Percentiles rank a stretch among this genome's conserved stretches.
phyloP scores from a whole-genome alignment of 148 eudicot genomes.

The Rhododendron molle region DNA sequence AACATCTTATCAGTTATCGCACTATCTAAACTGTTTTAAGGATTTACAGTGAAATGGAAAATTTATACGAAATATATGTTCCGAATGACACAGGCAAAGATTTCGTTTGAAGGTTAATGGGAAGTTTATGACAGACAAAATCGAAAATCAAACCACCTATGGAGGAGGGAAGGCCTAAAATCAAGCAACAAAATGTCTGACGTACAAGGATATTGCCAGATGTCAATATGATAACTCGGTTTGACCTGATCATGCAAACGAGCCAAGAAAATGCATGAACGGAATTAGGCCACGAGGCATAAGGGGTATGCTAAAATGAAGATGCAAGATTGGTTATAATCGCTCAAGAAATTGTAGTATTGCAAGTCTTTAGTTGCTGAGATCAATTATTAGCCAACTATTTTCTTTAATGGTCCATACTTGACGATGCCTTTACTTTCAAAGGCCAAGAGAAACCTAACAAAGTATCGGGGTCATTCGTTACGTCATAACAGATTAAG shows the following conservation, averaged over 20 bases:
- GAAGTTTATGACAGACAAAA: neutral
- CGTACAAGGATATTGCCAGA: neutral
- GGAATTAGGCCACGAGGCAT: neutral
- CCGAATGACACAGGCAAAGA: neutral
- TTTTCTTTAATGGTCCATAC: neutral
- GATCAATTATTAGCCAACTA: neutral
- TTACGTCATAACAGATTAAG: neutral
- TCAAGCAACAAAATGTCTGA: neutral
- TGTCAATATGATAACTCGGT: neutral
- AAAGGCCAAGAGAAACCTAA: neutral
- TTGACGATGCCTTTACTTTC: neutral
- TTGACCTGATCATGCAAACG: neutral
- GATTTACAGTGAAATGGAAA: neutral
- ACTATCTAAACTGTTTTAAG: neutral
- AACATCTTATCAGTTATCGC: neutral
- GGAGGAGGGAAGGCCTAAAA: neutral
- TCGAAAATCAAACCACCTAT: neutral
- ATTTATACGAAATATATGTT: neutral
- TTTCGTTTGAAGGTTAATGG: neutral
- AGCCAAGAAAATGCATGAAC: neutral
- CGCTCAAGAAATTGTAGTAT: neutral
- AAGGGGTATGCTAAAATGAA: neutral
- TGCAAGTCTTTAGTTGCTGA: neutral
- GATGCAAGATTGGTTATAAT: neutral
- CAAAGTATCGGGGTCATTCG: neutral